These are phyloP conservation scores for Talaromyces sp. DNA, from an alignment of 2,329 filamentous ascomycete genomes.

Conservation along the genomic window DNA sequence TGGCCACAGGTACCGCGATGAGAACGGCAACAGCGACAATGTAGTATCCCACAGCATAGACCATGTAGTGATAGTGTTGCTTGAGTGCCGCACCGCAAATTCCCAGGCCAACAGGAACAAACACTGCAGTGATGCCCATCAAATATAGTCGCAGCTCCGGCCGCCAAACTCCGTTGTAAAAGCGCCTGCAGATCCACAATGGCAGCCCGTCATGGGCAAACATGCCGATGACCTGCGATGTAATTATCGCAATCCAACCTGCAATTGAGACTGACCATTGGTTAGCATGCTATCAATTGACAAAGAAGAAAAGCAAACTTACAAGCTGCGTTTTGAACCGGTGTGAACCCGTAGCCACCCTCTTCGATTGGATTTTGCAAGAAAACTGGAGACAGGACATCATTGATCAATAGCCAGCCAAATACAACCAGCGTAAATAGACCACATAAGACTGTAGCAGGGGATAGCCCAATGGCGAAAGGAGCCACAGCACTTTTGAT, in stretches of 20 bases:
- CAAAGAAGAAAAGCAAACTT: no score
- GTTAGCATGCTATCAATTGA: no score
- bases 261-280: slow-evolving; percentile 19
- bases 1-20: slow-evolving; percentile 15
- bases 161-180: slow-evolving; percentile 27
- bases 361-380: slow-evolving; percentile 12
- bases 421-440: slow-evolving; percentile 23
- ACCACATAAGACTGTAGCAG: slow-evolving; percentile 26
- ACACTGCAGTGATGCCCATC: neutral
- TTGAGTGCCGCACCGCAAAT: slow-evolving; percentile 5
- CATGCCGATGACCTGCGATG: slow-evolving; percentile 16
- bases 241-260: slow-evolving; percentile 13
- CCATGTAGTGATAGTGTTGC: slow-evolving; percentile 8
- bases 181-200: slow-evolving; percentile 13
- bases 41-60: slow-evolving; percentile 4
- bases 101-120: slow-evolving; percentile 5
- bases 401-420: slow-evolving; percentile 19
- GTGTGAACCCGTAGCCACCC: slow-evolving; percentile 16
- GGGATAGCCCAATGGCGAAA: slow-evolving; percentile 17
- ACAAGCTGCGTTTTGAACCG: slow-evolving; percentile 11
- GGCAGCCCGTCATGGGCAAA: slow-evolving; percentile 17
- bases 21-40: slow-evolving; percentile 6
- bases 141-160: slow-evolving; percentile 28
- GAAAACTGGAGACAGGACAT: slow-evolving; percentile 14
- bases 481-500: slow-evolving; percentile 5